Conservation (phyloP, 768 basidiomycete genomes). For the Pisolithus microcarpus region DNA sequence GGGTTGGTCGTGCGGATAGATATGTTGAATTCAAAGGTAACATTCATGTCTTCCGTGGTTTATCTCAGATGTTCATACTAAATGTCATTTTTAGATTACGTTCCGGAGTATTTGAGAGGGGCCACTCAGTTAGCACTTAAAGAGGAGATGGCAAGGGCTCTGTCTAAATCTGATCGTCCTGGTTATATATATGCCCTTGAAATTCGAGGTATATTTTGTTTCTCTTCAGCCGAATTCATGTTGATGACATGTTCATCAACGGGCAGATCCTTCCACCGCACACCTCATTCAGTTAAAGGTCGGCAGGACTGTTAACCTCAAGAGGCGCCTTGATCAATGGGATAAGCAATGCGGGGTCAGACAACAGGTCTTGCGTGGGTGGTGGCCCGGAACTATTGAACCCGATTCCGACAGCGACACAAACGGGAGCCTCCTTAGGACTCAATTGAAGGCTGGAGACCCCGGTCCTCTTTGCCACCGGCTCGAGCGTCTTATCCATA, state of each 20-base stretch:
- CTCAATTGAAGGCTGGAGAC: constrained; percentile 53
- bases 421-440: constrained; percentile 50
- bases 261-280: constrained; percentile 25
- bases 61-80: constrained; percentile 1
- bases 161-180: constrained; percentile 49
- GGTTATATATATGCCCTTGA: constrained; percentile 74
- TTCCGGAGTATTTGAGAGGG: constrained; percentile 54
- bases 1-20: constrained; percentile 29
- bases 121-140: constrained; percentile 55
- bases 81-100: constrained; percentile 45
- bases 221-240: not conserved
- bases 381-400: constrained; percentile 56
- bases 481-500: constrained; percentile 70
- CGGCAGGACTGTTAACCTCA: constrained; percentile 68
- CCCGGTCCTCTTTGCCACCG: constrained; percentile 65
- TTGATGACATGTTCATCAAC: not conserved
- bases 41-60: not conserved
- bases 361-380: constrained; percentile 65
- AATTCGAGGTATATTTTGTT: constrained; percentile 49
- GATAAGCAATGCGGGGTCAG: constrained; percentile 74
- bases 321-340: constrained; percentile 73
- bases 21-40: constrained; percentile 53
- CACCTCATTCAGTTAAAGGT: constrained; percentile 64
- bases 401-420: constrained; percentile 28
- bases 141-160: constrained; percentile 47